Conservation (phyloP, 2,329 filamentous ascomycete genomes). For the Exophiala sp. region DNA sequence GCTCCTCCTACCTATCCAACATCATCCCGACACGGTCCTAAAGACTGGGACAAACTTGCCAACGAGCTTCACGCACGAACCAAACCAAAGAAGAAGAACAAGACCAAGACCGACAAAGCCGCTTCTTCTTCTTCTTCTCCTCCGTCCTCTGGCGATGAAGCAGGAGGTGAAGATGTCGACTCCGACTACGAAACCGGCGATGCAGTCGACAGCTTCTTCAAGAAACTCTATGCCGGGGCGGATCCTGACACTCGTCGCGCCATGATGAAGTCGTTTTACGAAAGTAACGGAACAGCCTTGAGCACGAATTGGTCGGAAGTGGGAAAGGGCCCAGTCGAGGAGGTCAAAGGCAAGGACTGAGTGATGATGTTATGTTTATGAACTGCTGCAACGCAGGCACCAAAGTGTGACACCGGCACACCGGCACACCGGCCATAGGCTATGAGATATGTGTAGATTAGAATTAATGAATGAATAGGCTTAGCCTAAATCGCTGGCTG, state of each 20-base stretch:
- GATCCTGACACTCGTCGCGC: constrained; percentile 76
- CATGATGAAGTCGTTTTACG: constrained; percentile 95
- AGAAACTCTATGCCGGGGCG: constrained; percentile 72
- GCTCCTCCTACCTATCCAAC: constrained; percentile 68
- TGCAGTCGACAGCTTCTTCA: constrained; percentile 71
- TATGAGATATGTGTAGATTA: too few species aligned
- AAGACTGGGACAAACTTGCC: constrained; percentile 84
- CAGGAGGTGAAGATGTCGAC: constrained; percentile 45
- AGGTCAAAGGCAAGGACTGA: constrained; percentile 22
- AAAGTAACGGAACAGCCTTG: constrained; percentile 87
- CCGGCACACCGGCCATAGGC: too few species aligned
- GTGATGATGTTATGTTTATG: too few species aligned
- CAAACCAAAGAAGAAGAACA: constrained; percentile 29
- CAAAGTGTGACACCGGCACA: too few species aligned
- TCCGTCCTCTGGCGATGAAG: constrained; percentile 36
- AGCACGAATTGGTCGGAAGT: constrained; percentile 92
- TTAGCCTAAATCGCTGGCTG: too few species aligned
- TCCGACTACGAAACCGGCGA: constrained; percentile 37
- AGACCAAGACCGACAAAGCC: constrained; percentile 29
- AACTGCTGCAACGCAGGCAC: too few species aligned
- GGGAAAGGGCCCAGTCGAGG: constrained; percentile 60
- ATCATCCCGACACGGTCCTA: constrained; percentile 73
- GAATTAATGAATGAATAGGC: too few species aligned
- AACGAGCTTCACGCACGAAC: constrained; percentile 44
- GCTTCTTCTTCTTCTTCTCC: constrained; percentile 31